These are phyloP conservation scores for Adansonia grandidieri DNA, from an alignment of 441 rosid species.

Conservation along the genomic window DNA sequence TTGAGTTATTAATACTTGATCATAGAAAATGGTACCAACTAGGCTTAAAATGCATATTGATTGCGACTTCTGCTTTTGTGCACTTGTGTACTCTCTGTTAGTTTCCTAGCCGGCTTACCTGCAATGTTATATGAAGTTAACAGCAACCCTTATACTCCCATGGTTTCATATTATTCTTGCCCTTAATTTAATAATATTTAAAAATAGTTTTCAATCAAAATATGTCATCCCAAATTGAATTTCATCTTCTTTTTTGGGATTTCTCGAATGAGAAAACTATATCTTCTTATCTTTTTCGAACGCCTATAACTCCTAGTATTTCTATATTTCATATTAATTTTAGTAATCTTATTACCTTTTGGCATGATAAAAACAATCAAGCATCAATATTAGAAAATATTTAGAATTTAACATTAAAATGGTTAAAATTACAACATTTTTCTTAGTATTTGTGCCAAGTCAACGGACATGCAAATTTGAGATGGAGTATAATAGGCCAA, in stretches of 20 bases:
- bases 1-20: background rate
- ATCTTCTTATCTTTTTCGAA: background rate
- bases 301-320: background rate
- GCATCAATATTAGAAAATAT: too few species aligned
- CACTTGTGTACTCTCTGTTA: background rate
- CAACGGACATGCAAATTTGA: background rate
- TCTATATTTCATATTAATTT: background rate
- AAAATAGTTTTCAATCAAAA: background rate
- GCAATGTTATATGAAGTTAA: background rate
- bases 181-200: background rate
- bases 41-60: background rate
- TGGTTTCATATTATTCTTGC: background rate
- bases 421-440: too few species aligned
- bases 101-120: background rate
- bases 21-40: background rate
- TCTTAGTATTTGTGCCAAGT: too few species aligned
- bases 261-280: too few species aligned
- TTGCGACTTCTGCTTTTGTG: background rate
- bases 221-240: background rate
- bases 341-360: too few species aligned
- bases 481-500: background rate
- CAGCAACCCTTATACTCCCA: background rate
- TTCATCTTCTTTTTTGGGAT: background rate
- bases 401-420: too few species aligned
- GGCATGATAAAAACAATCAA: too few species aligned